Evolutionary conservation across 1,284 basidiomycete genomes (phyloP), one percentile per base, ranked within the genome.

Genomic region (Ceratobasidium sp.): DNA sequence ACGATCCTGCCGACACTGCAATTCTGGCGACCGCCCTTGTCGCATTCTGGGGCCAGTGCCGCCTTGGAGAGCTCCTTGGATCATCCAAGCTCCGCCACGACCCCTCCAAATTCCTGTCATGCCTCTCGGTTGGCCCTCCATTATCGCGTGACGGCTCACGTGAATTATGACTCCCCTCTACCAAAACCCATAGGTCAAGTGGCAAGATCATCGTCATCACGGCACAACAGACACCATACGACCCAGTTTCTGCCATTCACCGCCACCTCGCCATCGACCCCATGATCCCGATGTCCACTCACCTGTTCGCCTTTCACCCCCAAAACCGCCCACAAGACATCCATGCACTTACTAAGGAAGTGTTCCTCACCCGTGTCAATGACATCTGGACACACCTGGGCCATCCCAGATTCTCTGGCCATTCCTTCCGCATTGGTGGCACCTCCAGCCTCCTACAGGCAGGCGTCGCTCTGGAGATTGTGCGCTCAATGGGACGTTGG

Each of bases 381-480:
- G 28, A 21, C 1, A 48, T 18, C 1, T 11, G 80, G 81, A 1
- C 81, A 83, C 62, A 75, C 76, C 40, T 82, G 82, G 56, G 76
- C 78, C 14, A 82, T 82, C 5, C 1, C 44, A 16, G 18, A 12
- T 4, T 16, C 12, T 16, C 42, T 12, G 80, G 81, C 1, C 82
- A 83, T 61, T 75, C 77, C 42, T 82, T 83, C 61, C 76, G 78
- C 11, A 83, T 82, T 46, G 80, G 82, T 0, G 80, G 81, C 0
- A 76, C 80, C 0, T 79, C 79, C 0, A 77, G 81, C 28, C 75
- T 82, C 0, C 78, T 83, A 0, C 73, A 81, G 0, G 63, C 73
- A 0, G 81, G 82, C 3, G 76, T 79, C 2, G 74, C 77, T 3
- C 80, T 79, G 0, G 79, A 83, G 33, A 70, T 83, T 0, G 81